Evolutionary conservation across 768 basidiomycete species (phyloP).

Genomic region (Macrolepiota dolichaula): DNA sequence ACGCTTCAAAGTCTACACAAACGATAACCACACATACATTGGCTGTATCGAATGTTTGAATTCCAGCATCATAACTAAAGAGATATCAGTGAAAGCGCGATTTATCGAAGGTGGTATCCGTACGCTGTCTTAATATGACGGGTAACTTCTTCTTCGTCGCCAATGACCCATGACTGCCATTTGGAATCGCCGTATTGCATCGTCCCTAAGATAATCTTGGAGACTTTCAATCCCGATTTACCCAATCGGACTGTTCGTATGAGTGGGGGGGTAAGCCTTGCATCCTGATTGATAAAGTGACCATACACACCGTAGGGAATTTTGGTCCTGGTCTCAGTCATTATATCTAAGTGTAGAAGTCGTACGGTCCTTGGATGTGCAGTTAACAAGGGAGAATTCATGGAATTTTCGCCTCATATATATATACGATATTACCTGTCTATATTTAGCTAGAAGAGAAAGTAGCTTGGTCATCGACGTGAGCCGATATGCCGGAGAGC

Average conservation of each 20-base stretch:
- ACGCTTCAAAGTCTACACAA: background rate
- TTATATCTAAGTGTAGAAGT: background rate
- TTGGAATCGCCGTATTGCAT: slow-evolving; percentile 56
- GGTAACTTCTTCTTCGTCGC: slow-evolving; percentile 46
- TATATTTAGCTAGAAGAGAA: too few relatives aligned
- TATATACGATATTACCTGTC: too few relatives aligned
- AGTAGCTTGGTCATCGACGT: too few relatives aligned
- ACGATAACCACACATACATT: slow-evolving; percentile 25
- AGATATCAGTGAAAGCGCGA: background rate
- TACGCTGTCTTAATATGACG: slow-evolving; percentile 47
- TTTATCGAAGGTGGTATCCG: slow-evolving; percentile 2
- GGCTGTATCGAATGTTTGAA: slow-evolving; percentile 61
- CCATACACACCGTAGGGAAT: background rate
- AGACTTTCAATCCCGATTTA: slow-evolving; percentile 59
- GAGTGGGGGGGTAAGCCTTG: background rate
- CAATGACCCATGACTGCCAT: slow-evolving; percentile 48
- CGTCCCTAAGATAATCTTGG: slow-evolving; percentile 60
- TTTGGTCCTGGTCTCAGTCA: background rate
- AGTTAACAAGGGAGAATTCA: background rate
- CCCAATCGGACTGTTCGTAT: slow-evolving; percentile 33
- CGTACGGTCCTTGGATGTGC: background rate
- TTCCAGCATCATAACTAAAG: slow-evolving; percentile 55
- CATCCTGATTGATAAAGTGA: background rate
- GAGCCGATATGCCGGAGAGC: too few relatives aligned
- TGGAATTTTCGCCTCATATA: background rate